These are phyloP conservation scores for Cercis canadensis DNA, from an alignment of 306 rosid genomes.

Conservation along the genomic window DNA sequence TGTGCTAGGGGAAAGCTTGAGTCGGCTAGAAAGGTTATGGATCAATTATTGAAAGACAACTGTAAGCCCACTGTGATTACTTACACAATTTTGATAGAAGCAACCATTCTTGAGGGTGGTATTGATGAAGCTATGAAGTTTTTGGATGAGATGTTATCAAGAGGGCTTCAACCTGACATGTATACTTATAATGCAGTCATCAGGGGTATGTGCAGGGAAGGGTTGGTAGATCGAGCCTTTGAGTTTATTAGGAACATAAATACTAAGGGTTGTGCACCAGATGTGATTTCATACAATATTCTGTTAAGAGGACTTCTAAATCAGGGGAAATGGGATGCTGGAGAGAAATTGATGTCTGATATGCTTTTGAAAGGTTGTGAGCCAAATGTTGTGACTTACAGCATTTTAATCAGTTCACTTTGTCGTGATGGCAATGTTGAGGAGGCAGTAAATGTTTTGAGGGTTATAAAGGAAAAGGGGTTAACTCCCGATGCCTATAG, in stretches of 20 bases:
- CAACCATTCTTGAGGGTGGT: slow-evolving; percentile 69
- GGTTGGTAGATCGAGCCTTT: slow-evolving; percentile 72
- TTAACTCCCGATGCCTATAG: slow-evolving; percentile 78
- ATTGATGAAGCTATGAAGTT: slow-evolving; percentile 71
- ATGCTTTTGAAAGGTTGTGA: slow-evolving; percentile 68
- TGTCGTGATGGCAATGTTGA: slow-evolving; percentile 69
- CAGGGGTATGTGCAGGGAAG: slow-evolving; percentile 77
- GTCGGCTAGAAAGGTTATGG: slow-evolving; percentile 61
- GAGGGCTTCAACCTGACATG: slow-evolving; percentile 78
- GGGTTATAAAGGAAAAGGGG: slow-evolving; percentile 79
- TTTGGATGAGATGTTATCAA: slow-evolving; percentile 73
- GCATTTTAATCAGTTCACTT: slow-evolving; percentile 65
- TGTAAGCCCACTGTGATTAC: slow-evolving; percentile 83
- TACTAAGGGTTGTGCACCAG: slow-evolving; percentile 65
- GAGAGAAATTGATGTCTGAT: slow-evolving; percentile 61
- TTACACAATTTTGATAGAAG: slow-evolving; percentile 83
- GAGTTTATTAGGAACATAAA: slow-evolving; percentile 54
- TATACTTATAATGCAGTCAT: slow-evolving; percentile 68
- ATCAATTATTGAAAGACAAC: slow-evolving; percentile 65
- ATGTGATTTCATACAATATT: slow-evolving; percentile 69
- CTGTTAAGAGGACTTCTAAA: slow-evolving; percentile 64
- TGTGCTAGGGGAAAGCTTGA: slow-evolving; percentile 70
- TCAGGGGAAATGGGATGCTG: slow-evolving; percentile 68
- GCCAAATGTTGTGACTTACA: slow-evolving; percentile 72
- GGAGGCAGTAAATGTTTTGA: slow-evolving; percentile 70